Percentiles rank a stretch among this genome's conserved stretches.
Conservation (phyloP, 805 yeast genomes). For the Candida insectalens region DNA sequence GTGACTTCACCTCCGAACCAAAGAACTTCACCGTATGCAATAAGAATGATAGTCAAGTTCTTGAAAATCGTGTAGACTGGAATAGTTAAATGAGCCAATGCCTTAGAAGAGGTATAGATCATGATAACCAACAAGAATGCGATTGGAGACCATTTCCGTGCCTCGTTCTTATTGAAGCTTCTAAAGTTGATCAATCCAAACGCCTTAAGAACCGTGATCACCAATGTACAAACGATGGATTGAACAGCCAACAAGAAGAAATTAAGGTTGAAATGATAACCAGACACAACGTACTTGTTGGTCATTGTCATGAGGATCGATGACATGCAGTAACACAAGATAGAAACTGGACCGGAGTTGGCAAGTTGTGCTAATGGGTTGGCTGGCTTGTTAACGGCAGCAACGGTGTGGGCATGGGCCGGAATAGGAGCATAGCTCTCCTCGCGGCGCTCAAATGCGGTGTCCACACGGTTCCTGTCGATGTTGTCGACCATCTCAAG, state of each 20-base stretch:
- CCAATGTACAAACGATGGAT: conserved; percentile 69
- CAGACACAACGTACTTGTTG: conserved; percentile 86
- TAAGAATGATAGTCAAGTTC: conserved; percentile 90
- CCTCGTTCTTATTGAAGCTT: conserved; percentile 76
- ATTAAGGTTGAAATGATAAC: conserved; percentile 65
- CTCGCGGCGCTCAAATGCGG: neutral
- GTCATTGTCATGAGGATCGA: conserved; percentile 97
- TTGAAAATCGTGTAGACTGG: conserved; percentile 98
- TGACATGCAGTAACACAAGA: conserved; percentile 78
- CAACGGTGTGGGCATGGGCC: neutral
- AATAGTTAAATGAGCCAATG: conserved; percentile 80
- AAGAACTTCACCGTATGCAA: conserved; percentile 95
- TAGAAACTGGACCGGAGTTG: conserved; percentile 59
- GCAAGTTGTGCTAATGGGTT: conserved; percentile 16
- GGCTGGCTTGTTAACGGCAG: neutral
- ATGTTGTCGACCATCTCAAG: neutral
- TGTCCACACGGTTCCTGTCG: too few relatives aligned
- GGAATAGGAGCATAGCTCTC: neutral
- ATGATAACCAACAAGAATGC: conserved; percentile 80
- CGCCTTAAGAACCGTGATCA: conserved; percentile 63
- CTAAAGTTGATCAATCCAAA: conserved; percentile 79
- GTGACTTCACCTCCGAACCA: conserved; percentile 95
- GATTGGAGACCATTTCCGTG: conserved; percentile 93
- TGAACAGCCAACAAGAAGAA: conserved; percentile 86
- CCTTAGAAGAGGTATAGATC: conserved; percentile 96